Evolutionary conservation across 208 protist species (phyloP).

Genomic region (Leishmania guyanensis): DNA sequence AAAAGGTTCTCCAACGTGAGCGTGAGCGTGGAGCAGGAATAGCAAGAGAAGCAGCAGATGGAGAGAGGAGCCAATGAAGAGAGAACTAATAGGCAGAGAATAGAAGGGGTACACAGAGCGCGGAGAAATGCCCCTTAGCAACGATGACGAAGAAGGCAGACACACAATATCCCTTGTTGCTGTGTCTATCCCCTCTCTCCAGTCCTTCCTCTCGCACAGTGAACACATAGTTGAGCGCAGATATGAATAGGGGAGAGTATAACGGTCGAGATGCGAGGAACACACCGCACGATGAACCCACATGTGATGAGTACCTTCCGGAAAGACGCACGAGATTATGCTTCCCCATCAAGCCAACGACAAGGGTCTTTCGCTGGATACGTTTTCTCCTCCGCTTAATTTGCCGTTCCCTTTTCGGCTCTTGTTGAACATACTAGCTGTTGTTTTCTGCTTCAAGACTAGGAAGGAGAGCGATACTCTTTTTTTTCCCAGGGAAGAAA

Average conservation of each 20-base stretch:
- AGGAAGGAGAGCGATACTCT: not conserved
- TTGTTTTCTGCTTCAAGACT: not conserved
- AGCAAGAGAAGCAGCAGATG: not conserved
- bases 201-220: not conserved
- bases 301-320: not conserved
- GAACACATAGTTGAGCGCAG: not conserved
- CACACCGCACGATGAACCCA: not conserved
- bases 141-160: not conserved
- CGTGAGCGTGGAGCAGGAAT: not conserved
- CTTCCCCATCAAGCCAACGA: not conserved
- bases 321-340: not conserved
- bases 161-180: not conserved
- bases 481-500: not conserved
- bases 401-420: not conserved
- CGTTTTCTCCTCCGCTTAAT: not conserved
- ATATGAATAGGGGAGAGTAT: not conserved
- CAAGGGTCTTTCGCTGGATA: not conserved
- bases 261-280: not conserved
- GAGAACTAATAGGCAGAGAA: slow-evolving; percentile 20
- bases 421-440: not conserved
- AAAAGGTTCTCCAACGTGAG: not conserved
- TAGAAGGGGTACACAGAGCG: not conserved
- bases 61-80: not conserved
- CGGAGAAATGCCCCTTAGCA: not conserved
- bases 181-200: not conserved